Base-by-base conservation (phyloP, 805 yeast species). In the Kazachstania viticola region DNA sequence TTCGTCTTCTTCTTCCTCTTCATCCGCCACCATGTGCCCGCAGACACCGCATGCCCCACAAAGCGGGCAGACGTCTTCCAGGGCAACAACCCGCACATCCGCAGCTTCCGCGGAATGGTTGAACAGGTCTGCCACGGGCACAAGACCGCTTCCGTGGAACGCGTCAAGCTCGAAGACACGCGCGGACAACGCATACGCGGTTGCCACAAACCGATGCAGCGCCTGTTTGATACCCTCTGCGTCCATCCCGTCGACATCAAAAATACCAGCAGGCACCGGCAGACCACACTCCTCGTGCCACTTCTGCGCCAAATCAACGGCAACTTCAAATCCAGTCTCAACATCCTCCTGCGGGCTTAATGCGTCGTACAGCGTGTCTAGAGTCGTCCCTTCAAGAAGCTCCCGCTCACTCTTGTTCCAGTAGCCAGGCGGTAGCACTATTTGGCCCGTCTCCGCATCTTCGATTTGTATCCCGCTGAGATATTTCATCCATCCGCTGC, bases 91-190 rank as follows among this genome's bases (percentile, higher is more conserved):
- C 54, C 75, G 78, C 8, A 76, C 84, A 42, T 71, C 64, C 38
- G 81, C 85, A 5, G 57, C 46, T 2, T 54, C 73, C 11, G 58
- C 65, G 5, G 64, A 52, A 48, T 85, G 95, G 43, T 87, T 87
- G 58, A 85, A 83, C 22, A 88, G 59, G 56, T 87, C 95, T 0
- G 95, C 96, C 12, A 85, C 82, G 0, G 96, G 95, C 16, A 87
- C 94, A 30, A 88, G 59, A 0, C 81, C 83, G 19, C 77, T 63
- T 21, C 75, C 80, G 44, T 79, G 83, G 49, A 55, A 85, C 30
- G 65, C 64, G 53, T 88, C 97, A 18, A 87, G 71, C 25, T 74
- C 75, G 51, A 88, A 87, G 1, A 87, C 85, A 38, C 95, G 65
- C 1, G 91, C 73, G 0, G 87, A 73, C 12, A 83, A 65, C 0